These are phyloP conservation scores for Kurtzmaniella quercitrusa DNA, from an alignment of 1,139 yeast genomes.

Conservation along the genomic window DNA sequence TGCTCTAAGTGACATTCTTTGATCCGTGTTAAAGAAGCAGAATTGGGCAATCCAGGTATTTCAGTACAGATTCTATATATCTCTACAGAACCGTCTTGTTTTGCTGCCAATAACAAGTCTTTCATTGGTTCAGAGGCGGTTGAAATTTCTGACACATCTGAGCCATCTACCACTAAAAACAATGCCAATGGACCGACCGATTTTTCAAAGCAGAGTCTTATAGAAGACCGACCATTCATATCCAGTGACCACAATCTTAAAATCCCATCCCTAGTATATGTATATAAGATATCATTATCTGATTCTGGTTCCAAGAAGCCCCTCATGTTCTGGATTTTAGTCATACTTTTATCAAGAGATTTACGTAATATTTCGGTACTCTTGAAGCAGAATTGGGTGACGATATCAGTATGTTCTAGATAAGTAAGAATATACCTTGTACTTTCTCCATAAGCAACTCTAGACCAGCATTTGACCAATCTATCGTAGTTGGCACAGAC, in stretches of 20 bases:
- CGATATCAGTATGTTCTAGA: constrained; percentile 45
- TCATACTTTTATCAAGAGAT: constrained; percentile 27
- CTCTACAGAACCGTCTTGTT: constrained; percentile 39
- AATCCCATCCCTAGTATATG: constrained; percentile 51
- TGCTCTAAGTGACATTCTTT: constrained; percentile 3
- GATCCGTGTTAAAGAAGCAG: constrained; percentile 4
- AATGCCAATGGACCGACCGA: constrained; percentile 14
- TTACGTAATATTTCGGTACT: background rate
- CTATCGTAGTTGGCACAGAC: constrained; percentile 57
- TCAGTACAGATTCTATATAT: constrained; percentile 51
- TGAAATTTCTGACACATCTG: constrained; percentile 8
- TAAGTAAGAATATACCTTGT: constrained; percentile 68
- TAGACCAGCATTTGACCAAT: constrained; percentile 73
- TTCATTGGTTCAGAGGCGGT: constrained; percentile 14
- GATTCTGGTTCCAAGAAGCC: constrained; percentile 26
- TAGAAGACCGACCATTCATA: constrained; percentile 50
- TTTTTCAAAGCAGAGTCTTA: constrained; percentile 51
- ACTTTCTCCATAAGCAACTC: constrained; percentile 64
- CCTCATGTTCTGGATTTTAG: constrained; percentile 36
- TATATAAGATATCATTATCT: constrained; percentile 49
- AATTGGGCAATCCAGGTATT: constrained; percentile 44
- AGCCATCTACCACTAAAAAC: constrained; percentile 16
- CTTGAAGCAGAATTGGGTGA: constrained; percentile 4
- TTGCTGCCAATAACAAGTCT: constrained; percentile 57
- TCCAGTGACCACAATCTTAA: constrained; percentile 77